These are phyloP conservation scores for Neurospora sp. DNA, from an alignment of 495 filamentous ascomycete species.

Conservation along the genomic window DNA sequence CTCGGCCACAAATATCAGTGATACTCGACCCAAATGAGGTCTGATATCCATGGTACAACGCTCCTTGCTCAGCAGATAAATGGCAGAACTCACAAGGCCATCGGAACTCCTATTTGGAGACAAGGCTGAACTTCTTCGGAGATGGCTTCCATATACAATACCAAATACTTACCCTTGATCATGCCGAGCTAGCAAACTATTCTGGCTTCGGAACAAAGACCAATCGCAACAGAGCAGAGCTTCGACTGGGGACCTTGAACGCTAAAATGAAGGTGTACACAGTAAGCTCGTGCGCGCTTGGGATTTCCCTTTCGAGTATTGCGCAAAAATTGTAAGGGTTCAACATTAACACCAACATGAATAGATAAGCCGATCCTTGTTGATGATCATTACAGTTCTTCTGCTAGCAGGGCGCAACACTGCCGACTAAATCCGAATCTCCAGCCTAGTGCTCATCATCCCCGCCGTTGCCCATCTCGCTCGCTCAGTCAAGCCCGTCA, in stretches of 20 bases:
- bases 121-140: not conserved
- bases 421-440: not conserved
- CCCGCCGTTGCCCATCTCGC: not conserved
- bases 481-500: not conserved
- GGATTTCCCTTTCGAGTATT: not conserved
- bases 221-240: not conserved
- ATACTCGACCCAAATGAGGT: not conserved
- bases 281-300: not conserved
- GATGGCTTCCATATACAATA: not conserved
- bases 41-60: not conserved
- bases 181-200: not conserved
- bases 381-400: not conserved
- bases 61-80: not conserved
- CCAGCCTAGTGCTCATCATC: not conserved
- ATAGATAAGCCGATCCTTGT: not conserved
- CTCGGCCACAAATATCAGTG: not conserved
- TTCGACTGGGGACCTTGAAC: not conserved
- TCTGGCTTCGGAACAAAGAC: not conserved
- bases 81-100: not conserved
- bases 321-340: not conserved
- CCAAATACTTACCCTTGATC: not conserved
- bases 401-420: not conserved
- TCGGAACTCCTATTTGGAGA: not conserved
- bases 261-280: not conserved
- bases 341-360: not conserved